Conservation (phyloP, 129 eudicot genomes). For the carrot (Daucus carota) region DNA sequence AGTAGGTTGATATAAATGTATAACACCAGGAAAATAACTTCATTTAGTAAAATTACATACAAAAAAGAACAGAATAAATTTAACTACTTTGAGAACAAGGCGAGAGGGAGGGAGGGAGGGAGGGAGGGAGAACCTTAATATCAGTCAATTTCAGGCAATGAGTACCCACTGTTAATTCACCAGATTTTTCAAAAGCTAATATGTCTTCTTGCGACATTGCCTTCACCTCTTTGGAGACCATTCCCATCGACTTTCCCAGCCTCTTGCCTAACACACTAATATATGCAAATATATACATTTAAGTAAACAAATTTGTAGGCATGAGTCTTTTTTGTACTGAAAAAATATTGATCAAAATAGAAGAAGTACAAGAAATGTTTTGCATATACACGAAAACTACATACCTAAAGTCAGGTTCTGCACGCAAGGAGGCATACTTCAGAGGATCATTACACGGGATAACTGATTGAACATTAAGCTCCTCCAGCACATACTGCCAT, state of each 20-base stretch:
- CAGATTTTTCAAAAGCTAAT: conserved; percentile 67
- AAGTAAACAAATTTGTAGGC: neutral
- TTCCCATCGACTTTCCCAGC: conserved; percentile 79
- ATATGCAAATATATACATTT: conserved; percentile 3
- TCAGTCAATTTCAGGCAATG: conserved; percentile 61
- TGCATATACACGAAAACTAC: neutral
- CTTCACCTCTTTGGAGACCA: conserved; percentile 69
- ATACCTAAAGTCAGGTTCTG: conserved; percentile 90
- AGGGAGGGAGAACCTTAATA: conserved; percentile 34
- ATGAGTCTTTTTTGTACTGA: neutral
- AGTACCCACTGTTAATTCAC: conserved; percentile 55
- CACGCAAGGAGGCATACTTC: conserved; percentile 74
- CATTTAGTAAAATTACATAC: no score
- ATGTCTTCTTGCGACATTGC: conserved; percentile 79
- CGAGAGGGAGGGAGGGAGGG: neutral
- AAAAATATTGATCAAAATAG: no score
- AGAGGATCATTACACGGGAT: conserved; percentile 69
- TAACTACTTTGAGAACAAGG: neutral
- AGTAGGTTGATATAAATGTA: no score
- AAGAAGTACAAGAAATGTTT: neutral
- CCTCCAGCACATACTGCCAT: conserved; percentile 71
- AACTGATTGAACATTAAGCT: conserved; percentile 66
- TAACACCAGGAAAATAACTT: no score
- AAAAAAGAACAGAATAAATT: neutral
- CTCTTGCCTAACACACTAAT: conserved; percentile 60